Percentiles rank a stretch among this genome's conserved stretches.
These are phyloP conservation scores for Aspergillus clavatus DNA, from an alignment of 2,329 filamentous ascomycete genomes.

Conservation along the genomic window DNA sequence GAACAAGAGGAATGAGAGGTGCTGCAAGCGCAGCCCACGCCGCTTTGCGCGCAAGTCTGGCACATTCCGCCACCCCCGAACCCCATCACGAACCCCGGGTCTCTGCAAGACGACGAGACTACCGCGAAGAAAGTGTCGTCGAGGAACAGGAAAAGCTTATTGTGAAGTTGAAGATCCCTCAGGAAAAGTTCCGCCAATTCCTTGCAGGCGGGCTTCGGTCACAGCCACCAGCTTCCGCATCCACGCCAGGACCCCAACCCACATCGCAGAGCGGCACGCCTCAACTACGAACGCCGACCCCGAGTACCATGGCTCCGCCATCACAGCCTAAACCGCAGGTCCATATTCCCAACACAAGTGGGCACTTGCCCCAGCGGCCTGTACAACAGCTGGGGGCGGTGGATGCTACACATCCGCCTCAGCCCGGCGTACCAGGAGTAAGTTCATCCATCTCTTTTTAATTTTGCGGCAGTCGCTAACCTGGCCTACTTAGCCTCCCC, in stretches of 20 bases:
- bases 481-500: slow-evolving; percentile 58
- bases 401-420: slow-evolving; percentile 42
- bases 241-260: slow-evolving; percentile 41
- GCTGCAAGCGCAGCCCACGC: slow-evolving; percentile 82
- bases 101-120: slow-evolving; percentile 58
- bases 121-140: slow-evolving; percentile 72
- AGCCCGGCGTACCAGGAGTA: slow-evolving; percentile 41
- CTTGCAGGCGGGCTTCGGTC: slow-evolving; percentile 46
- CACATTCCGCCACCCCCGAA: slow-evolving; percentile 87
- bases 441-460: slow-evolving; percentile 30
- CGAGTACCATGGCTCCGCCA: slow-evolving; percentile 49
- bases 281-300: slow-evolving; percentile 47
- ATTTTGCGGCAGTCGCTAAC: slow-evolving; percentile 5
- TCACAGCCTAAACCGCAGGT: slow-evolving; percentile 29
- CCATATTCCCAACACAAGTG: slow-evolving; percentile 18
- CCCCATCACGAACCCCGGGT: slow-evolving; percentile 66
- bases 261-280: slow-evolving; percentile 43
- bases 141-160: slow-evolving; percentile 66
- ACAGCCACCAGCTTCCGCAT: slow-evolving; percentile 32
- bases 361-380: slow-evolving; percentile 20
- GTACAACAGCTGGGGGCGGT: slow-evolving; percentile 41
- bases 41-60: slow-evolving; percentile 68
- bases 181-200: slow-evolving; percentile 65
- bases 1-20: slow-evolving; percentile 82
- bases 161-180: slow-evolving; percentile 69